These are phyloP conservation scores for Wickerhamiella pararugosa DNA, from an alignment of 1,139 yeast genomes.

Conservation along the genomic window DNA sequence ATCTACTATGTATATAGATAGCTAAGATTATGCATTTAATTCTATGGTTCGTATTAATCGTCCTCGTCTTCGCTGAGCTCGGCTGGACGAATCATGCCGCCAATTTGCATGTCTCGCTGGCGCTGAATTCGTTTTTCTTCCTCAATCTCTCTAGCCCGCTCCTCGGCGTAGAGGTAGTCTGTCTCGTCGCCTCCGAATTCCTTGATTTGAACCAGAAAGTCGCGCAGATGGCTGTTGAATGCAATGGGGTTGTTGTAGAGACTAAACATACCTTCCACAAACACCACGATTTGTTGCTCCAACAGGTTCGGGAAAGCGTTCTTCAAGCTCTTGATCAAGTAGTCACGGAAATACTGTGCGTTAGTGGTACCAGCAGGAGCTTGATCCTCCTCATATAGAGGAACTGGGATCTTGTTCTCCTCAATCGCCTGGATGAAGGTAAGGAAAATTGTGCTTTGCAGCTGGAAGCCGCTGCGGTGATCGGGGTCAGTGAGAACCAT, in stretches of 20 bases:
- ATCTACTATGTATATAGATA: background rate
- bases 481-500: conserved; percentile 92
- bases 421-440: conserved; percentile 75
- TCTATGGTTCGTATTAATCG: background rate
- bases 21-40: background rate
- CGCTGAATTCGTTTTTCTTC: conserved; percentile 57
- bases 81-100: conserved; percentile 92
- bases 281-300: conserved; percentile 64
- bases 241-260: conserved; percentile 60
- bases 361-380: conserved; percentile 81
- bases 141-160: conserved; percentile 60
- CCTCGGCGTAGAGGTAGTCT: conserved; percentile 90
- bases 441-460: conserved; percentile 74
- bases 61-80: conserved; percentile 62
- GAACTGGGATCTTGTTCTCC: conserved; percentile 54
- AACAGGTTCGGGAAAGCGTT: conserved; percentile 87
- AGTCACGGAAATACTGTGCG: conserved; percentile 62
- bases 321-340: conserved; percentile 63
- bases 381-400: conserved; percentile 55
- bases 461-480: conserved; percentile 89
- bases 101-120: conserved; percentile 74
- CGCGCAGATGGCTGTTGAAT: conserved; percentile 80
- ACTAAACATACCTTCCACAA: conserved; percentile 55
- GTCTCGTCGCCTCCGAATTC: conserved; percentile 80
- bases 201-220: conserved; percentile 89